Percentiles rank a stretch among this genome's conserved stretches.
Conservation (phyloP, 2,329 filamentous ascomycete species). For the Colletotrichum euphorbiae region DNA sequence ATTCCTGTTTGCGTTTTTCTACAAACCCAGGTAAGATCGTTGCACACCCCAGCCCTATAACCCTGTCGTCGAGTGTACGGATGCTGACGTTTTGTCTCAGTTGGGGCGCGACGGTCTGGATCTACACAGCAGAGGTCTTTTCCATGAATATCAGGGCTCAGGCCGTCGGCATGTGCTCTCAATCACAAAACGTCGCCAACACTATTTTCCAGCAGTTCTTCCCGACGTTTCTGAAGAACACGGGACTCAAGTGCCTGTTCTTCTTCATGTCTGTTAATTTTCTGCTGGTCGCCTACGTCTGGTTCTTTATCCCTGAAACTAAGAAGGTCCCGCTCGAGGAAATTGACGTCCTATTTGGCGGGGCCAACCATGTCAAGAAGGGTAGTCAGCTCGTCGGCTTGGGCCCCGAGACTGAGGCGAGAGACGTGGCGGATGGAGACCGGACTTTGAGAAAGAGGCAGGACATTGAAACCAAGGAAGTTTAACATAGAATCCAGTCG, state of each 20-base stretch:
- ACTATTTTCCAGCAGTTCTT: conserved; percentile 77
- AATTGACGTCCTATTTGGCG: conserved; percentile 67
- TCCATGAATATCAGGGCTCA: conserved; percentile 77
- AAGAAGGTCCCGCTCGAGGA: conserved; percentile 63
- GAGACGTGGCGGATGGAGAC: conserved; percentile 1
- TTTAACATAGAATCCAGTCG: neutral
- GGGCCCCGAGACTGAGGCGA: neutral
- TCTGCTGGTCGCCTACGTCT: conserved; percentile 60
- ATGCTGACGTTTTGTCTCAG: neutral
- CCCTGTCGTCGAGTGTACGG: neutral
- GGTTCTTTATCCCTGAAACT: conserved; percentile 63
- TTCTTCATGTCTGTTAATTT: conserved; percentile 56
- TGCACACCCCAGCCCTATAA: neutral
- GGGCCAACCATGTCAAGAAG: conserved; percentile 65
- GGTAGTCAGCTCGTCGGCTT: conserved; percentile 58
- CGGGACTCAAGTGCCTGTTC: conserved; percentile 56
- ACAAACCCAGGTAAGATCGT: conserved; percentile 73
- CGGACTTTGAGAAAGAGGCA: neutral
- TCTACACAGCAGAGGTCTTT: conserved; percentile 77
- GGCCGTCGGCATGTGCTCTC: conserved; percentile 73
- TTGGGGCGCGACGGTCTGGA: conserved; percentile 70
- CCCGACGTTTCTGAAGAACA: conserved; percentile 71
- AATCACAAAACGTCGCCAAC: conserved; percentile 73
- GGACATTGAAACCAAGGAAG: conserved; percentile 30
- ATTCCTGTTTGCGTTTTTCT: conserved; percentile 74